phyloP scores from a whole-genome alignment of 73 alveolate genomes.

The Paramecium sexaurelia region DNA sequence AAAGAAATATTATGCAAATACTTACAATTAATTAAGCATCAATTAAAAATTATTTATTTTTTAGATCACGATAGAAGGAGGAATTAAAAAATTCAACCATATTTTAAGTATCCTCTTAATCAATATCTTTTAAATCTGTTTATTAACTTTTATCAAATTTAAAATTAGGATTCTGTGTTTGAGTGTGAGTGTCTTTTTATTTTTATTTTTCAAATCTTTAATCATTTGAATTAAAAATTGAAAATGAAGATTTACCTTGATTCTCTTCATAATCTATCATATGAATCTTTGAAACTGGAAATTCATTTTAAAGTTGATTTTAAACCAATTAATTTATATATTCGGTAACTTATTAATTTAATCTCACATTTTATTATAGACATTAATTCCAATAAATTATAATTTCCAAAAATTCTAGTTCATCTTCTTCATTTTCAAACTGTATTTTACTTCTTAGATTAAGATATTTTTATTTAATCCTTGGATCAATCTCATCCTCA shows the following conservation, averaged over 20 bases:
- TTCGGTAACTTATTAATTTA: background rate
- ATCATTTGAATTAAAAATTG: background rate
- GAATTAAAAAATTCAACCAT: background rate
- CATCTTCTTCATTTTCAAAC: background rate
- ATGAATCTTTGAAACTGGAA: background rate
- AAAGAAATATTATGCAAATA: background rate
- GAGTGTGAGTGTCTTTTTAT: background rate
- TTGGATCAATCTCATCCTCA: background rate
- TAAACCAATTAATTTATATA: background rate
- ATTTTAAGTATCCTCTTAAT: background rate
- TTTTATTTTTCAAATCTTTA: background rate
- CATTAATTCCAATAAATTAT: background rate
- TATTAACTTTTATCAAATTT: background rate
- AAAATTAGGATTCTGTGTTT: background rate
- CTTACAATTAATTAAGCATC: background rate
- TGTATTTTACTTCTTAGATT: background rate
- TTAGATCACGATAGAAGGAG: background rate
- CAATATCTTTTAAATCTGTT: background rate
- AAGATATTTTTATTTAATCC: background rate
- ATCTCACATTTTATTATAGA: background rate
- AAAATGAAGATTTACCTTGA: background rate
- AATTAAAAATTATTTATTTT: background rate
- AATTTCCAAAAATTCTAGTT: background rate
- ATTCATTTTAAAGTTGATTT: background rate
- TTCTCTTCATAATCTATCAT: background rate